Evolutionary conservation across 495 filamentous ascomycete species (phyloP).

Genomic region (Darksidea phi): DNA sequence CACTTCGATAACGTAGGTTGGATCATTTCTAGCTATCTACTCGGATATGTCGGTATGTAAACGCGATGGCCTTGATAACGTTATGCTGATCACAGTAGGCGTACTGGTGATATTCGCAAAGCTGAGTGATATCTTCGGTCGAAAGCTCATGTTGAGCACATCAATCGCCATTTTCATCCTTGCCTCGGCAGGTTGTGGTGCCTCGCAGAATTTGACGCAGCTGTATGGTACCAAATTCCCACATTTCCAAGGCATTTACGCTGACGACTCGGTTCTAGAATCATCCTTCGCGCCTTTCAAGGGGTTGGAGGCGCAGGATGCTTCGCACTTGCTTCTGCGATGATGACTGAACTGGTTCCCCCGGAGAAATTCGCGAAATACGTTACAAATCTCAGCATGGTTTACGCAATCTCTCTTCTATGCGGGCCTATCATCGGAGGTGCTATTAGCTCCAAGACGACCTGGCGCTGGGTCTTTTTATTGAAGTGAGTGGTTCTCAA

Average conservation of each 20-base stretch:
- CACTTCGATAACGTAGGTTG: slow-evolving; percentile 55
- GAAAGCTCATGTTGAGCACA: slow-evolving; percentile 36
- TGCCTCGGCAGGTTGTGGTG: slow-evolving; percentile 16
- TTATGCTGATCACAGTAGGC: neutral
- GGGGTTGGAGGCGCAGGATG: slow-evolving; percentile 17
- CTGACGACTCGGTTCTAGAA: slow-evolving; percentile 7
- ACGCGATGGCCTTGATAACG: neutral
- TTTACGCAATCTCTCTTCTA: slow-evolving; percentile 40
- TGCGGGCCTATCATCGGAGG: slow-evolving; percentile 52
- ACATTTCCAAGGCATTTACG: no score
- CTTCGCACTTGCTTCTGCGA: slow-evolving; percentile 52
- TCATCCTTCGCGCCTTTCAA: slow-evolving; percentile 17
- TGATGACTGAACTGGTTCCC: slow-evolving; percentile 53
- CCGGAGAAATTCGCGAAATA: slow-evolving; percentile 41
- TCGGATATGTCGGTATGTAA: slow-evolving; percentile 54
- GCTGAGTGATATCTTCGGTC: slow-evolving; percentile 40
- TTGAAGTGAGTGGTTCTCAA: slow-evolving; percentile 1
- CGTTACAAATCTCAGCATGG: slow-evolving; percentile 39
- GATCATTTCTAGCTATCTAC: slow-evolving; percentile 58
- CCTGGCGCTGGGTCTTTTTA: slow-evolving; percentile 46
- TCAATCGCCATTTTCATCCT: slow-evolving; percentile 41
- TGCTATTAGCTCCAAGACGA: slow-evolving; percentile 39
- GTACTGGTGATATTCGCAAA: slow-evolving; percentile 22
- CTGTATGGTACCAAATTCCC: slow-evolving; percentile 37
- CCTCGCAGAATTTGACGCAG: slow-evolving; percentile 34